These are phyloP conservation scores for Dendrothele bispora DNA, from an alignment of 768 basidiomycete species.

Conservation along the genomic window DNA sequence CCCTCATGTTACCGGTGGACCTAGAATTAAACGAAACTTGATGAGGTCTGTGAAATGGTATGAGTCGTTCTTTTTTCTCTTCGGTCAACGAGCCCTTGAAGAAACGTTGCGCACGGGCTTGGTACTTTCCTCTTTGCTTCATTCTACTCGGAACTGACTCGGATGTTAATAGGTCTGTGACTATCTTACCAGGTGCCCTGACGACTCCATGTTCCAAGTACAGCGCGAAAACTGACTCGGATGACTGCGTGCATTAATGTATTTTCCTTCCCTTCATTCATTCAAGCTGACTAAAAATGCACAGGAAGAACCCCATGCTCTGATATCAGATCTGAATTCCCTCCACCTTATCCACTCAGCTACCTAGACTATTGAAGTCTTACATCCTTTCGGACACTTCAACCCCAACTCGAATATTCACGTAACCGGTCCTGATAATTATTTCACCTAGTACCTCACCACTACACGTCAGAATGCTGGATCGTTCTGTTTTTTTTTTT, in stretches of 20 bases:
- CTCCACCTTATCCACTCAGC: background rate
- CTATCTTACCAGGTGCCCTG: conserved; percentile 59
- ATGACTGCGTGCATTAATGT: conserved; percentile 43
- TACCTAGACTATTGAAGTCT: conserved; percentile 2
- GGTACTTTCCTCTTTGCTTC: background rate
- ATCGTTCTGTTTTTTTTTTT: conserved; percentile 80
- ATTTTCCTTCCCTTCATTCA: conserved; percentile 3
- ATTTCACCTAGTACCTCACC: conserved; percentile 82
- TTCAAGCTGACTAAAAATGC: conserved; percentile 5
- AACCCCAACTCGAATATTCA: conserved; percentile 27
- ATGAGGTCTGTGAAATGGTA: conserved; percentile 58
- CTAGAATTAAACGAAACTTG: conserved; percentile 42
- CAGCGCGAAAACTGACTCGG: conserved; percentile 69
- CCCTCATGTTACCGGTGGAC: conserved; percentile 19
- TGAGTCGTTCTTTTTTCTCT: background rate
- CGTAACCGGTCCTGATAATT: conserved; percentile 70
- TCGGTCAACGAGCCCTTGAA: background rate
- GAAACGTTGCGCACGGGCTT: background rate
- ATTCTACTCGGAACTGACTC: too few species aligned
- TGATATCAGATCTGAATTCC: background rate
- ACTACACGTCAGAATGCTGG: conserved; percentile 59
- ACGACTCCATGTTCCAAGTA: conserved; percentile 66
- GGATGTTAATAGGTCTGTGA: too few species aligned
- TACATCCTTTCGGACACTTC: background rate
- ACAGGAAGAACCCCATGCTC: too few species aligned